Percentiles rank a stretch among this genome's conserved stretches.
Evolutionary conservation across 306 rosid genomes (phyloP).

Genomic region (Pueraria montana): DNA sequence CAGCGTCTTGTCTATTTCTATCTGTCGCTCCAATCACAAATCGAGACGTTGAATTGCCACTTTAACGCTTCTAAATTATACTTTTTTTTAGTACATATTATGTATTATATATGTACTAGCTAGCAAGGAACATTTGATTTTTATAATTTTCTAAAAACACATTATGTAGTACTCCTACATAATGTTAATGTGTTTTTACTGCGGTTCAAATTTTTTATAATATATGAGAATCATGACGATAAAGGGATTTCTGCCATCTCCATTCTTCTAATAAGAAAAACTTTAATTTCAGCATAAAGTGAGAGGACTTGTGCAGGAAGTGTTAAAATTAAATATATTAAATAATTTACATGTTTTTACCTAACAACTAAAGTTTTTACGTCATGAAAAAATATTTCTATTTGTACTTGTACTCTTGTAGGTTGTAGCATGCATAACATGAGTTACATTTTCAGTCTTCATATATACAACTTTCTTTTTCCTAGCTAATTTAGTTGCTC

Average conservation of each 20-base stretch:
- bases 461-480: no score
- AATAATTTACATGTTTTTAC: background rate
- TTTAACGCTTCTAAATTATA: background rate
- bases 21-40: slow-evolving; percentile 8
- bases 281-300: background rate
- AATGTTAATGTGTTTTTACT: background rate
- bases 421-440: no score
- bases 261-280: background rate
- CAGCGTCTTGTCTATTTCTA: slow-evolving; percentile 43
- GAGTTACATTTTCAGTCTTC: no score
- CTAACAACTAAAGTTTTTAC: background rate
- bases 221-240: background rate
- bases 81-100: no score
- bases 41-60: background rate
- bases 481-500: no score
- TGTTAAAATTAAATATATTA: no score
- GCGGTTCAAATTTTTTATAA: background rate
- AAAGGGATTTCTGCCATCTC: background rate
- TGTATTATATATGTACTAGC: no score
- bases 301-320: no score
- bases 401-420: no score
- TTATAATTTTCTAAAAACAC: no score
- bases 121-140: no score
- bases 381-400: no score
- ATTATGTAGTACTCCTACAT: background rate